Evolutionary conservation across 2,329 filamentous ascomycete genomes (phyloP).

Genomic region (Xylariaceae sp.): DNA sequence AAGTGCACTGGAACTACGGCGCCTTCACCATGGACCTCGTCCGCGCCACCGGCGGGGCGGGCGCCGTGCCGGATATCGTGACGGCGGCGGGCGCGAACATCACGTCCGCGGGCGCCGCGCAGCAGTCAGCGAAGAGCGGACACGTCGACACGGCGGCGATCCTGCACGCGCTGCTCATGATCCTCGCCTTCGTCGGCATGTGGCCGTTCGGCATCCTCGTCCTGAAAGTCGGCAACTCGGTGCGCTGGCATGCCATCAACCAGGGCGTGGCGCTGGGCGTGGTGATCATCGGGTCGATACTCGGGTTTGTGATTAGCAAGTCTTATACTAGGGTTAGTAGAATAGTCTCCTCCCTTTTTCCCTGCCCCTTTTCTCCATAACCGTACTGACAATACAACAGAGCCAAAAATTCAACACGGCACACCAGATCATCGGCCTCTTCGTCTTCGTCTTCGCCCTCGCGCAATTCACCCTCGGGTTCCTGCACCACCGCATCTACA

Average conservation of each 20-base stretch:
- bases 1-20: slow-evolving; percentile 49
- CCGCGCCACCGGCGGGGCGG: slow-evolving; percentile 39
- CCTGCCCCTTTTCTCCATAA: background rate
- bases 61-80: slow-evolving; percentile 37
- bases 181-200: slow-evolving; percentile 48
- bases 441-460: slow-evolving; percentile 47
- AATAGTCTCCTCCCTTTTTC: too few relatives aligned
- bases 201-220: slow-evolving; percentile 52
- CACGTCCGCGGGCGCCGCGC: slow-evolving; percentile 29
- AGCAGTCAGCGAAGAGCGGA: slow-evolving; percentile 24
- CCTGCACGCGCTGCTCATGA: slow-evolving; percentile 48
- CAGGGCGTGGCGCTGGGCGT: slow-evolving; percentile 46
- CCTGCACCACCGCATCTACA: slow-evolving; percentile 50
- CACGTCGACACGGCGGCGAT: slow-evolving; percentile 36
- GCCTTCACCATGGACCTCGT: slow-evolving; percentile 51
- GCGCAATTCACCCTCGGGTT: slow-evolving; percentile 50
- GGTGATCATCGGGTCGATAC: slow-evolving; percentile 43
- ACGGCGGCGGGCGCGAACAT: slow-evolving; percentile 28
- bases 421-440: slow-evolving; percentile 55
- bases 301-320: slow-evolving; percentile 49
- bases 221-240: slow-evolving; percentile 45
- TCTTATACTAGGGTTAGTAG: slow-evolving; percentile 50
- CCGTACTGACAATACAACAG: slow-evolving; percentile 27
- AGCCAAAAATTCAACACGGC: slow-evolving; percentile 46
- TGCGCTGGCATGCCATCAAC: slow-evolving; percentile 49